Percentiles rank a stretch among this genome's conserved stretches.
Conservation (phyloP, 2,329 filamentous ascomycete species). For the Xylariaceae sp. region DNA sequence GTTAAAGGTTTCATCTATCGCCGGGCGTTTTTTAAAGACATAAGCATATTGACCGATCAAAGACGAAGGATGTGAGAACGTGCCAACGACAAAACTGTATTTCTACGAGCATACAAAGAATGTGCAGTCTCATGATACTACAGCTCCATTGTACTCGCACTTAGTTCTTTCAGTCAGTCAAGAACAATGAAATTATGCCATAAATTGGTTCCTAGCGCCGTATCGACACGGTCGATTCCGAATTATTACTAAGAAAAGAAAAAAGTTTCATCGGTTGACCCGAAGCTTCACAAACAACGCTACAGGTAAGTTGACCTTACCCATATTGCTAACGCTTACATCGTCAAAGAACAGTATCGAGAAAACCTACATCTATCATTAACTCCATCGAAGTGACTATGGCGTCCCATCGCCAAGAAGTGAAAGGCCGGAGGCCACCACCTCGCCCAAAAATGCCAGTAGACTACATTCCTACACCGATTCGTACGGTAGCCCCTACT, state of each 20-base stretch:
- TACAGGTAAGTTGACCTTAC: conserved; percentile 1
- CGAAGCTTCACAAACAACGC: neutral
- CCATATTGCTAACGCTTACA: neutral
- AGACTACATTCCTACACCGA: conserved; percentile 19
- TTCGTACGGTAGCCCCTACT: neutral
- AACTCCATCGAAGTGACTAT: no score
- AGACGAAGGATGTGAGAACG: neutral
- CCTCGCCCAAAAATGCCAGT: conserved; percentile 11
- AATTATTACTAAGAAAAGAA: no score
- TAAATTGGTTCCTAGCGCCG: neutral
- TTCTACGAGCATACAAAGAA: neutral
- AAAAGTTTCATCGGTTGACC: neutral
- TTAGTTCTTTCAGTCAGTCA: neutral
- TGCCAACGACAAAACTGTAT: neutral
- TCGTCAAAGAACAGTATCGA: neutral
- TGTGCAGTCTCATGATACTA: neutral
- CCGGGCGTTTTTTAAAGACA: no score
- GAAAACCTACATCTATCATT: no score
- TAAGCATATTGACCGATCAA: neutral
- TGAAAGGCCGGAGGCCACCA: no score
- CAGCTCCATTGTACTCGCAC: neutral
- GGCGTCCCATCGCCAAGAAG: no score
- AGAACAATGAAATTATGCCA: neutral
- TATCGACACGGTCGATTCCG: neutral
- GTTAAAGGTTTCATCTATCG: no score